These are phyloP conservation scores for Agarophyton chilense DNA, from an alignment of 23 red algal genomes.

Conservation along the genomic window DNA sequence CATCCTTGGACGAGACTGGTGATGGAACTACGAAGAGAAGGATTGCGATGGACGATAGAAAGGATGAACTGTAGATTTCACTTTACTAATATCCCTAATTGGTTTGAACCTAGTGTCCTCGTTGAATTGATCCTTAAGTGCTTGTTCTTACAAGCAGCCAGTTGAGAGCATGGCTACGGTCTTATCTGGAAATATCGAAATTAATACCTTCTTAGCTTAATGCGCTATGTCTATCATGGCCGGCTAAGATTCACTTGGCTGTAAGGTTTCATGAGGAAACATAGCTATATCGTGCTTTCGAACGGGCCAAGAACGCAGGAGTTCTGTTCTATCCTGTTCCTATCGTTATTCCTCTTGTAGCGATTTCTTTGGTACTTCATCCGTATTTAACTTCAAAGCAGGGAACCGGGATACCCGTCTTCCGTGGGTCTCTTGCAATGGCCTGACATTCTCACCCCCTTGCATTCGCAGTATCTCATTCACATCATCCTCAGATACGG, in stretches of 20 bases:
- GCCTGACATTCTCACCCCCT: conserved; percentile 66
- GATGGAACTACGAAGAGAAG: conserved; percentile 16
- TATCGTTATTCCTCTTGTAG: not conserved
- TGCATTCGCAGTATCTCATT: conserved; percentile 39
- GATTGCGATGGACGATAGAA: not conserved
- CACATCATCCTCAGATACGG: conserved; percentile 34
- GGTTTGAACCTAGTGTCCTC: not conserved
- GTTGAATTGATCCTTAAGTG: not conserved
- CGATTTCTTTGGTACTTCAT: not conserved
- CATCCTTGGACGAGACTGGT: conserved; percentile 28
- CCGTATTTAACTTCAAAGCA: not conserved
- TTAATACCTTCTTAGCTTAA: not conserved
- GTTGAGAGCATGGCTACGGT: not conserved
- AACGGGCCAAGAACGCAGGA: not conserved
- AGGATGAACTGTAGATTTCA: conserved; percentile 35
- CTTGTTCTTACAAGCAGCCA: not conserved
- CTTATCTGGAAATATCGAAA: not conserved
- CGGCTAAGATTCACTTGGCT: too few relatives aligned
- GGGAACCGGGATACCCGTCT: conserved; percentile 48
- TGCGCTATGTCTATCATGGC: too few relatives aligned
- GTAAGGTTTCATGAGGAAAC: too few relatives aligned
- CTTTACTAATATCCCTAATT: not conserved
- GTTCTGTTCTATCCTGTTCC: not conserved
- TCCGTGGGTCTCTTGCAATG: conserved; percentile 42
- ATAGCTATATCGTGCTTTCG: not conserved